Base-by-base conservation (phyloP, 2,329 filamentous ascomycete species). In the Paraphaeosphaeria sporulosa region DNA sequence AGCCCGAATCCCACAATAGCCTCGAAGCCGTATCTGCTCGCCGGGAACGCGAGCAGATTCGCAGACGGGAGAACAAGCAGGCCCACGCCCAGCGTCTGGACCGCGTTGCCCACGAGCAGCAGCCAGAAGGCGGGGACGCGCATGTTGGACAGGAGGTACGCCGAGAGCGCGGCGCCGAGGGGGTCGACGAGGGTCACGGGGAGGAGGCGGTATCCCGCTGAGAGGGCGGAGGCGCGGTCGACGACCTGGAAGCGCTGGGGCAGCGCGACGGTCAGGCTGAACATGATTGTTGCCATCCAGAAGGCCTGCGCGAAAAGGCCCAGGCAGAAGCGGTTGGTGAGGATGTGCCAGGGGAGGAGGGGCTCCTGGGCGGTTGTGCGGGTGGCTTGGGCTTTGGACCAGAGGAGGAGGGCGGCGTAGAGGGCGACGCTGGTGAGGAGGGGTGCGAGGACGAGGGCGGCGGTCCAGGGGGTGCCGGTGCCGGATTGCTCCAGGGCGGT, bases 281-380 rank as follows among this genome's bases (percentile, higher is more conserved):
- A 59, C 47, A 61, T 56, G 17, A 61, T 36, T 3, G 55, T 21
- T 2, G 52, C 59, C 23, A 59, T 43, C 42, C 40, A 54, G 30
- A 55, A 43, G 7, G 57, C 8, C 36, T 51, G 57, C 9, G 50
- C n/a, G 15, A 61, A 34, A 32, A 63, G 55, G 0, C 54, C 63
- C 42, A 63, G n/a, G 53, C 52, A 47, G 58, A 54, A 21, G 58
- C 48, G n/a, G 58, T 59, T 47, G 59, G 52, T 51, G 4, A 59
- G 53, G 13, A 50, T 15, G 8, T 48, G 40, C 52, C 42, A 55
- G 3, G 57, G 53, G 6, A 63, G 32, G 19, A 60, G 55, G 12
- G 57, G 43, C n/a, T 58, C 61, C 3, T 34, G 30, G 4, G 23
- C 46, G 10, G 38, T 46, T 5, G 5, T 25, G 23, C 55, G 21